Base-by-base conservation (phyloP, 805 yeast genomes). In the Starmerella asiatica region DNA sequence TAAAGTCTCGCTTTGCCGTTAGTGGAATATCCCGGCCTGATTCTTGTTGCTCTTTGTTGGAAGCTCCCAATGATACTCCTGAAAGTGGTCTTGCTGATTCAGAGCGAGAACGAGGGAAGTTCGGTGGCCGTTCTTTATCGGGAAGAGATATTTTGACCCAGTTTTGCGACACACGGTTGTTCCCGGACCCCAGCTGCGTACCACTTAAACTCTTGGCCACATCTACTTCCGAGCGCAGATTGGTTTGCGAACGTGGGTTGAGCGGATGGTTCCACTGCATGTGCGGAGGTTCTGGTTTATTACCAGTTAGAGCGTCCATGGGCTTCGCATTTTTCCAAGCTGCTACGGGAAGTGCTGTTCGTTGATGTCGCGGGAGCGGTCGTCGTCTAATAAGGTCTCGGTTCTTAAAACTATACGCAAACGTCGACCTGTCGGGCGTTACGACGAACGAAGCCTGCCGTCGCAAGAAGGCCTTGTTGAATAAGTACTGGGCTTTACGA, bases 371-470 rank as follows among this genome's bases (percentile, higher is more conserved):
- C 1, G 52, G 48, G 8, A 32, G 28, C 1, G 52, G 52, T 5
- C 34, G 34, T 11, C 46, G 43, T 16, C 37, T 38, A 11, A 38
- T 20, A 5, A 51, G 18, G 17, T 51, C 51, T 1, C 44, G 34
- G n/a, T 20, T 34, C 11, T 37, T 34, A 21, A 45, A 42, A 3
- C 34, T 27, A 34, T 49, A 48, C 15, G 40, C 37, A 30, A 38
- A 37, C 15, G 40, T 36, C 8, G 51, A 44, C 2, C 34, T 27
- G 20, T 51, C 52, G 9, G 56, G 53, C 3, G 49, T 43, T 27
- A 51, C 42, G 3, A 48, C 41, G 18, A 46, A 49, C 12, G 51
- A 42, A 0, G 52, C 47, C 28, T 51, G 45, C 15, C 53, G 40
- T 17, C 41, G 44, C 21, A 45, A 36, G 29, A 38, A 42, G 12